Evolutionary conservation across 2,329 filamentous ascomycete species (phyloP).

Genomic region (Ascomycota sp.): DNA sequence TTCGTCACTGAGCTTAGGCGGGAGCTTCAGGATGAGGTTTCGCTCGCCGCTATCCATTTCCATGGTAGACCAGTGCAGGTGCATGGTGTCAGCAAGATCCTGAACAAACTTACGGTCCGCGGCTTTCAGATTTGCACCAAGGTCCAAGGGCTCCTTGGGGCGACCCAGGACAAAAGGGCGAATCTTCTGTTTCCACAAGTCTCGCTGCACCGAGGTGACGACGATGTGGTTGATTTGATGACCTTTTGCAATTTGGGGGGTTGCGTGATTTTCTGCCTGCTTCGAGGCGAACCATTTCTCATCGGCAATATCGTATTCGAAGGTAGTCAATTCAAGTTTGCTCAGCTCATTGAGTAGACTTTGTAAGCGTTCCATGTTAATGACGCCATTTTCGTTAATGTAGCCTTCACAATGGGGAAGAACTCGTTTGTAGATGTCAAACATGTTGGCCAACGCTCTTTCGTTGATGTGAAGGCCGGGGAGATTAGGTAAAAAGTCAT

Average conservation of each 20-base stretch:
- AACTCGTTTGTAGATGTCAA: constrained; percentile 82
- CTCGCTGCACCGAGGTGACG: constrained; percentile 62
- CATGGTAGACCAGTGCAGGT: constrained; percentile 35
- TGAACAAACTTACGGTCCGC: constrained; percentile 86
- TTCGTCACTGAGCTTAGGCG: constrained; percentile 31
- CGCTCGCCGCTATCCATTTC: constrained; percentile 35
- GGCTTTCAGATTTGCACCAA: constrained; percentile 54
- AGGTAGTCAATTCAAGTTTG: constrained; percentile 79
- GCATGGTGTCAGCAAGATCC: constrained; percentile 49
- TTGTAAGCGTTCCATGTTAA: constrained; percentile 65
- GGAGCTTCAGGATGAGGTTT: constrained; percentile 29
- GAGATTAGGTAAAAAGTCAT: constrained; percentile 94
- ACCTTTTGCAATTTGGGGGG: constrained; percentile 37
- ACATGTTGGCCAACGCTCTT: constrained; percentile 91
- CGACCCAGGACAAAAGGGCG: constrained; percentile 65
- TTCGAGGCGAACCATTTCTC: constrained; percentile 86
- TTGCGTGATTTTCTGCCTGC: constrained; percentile 43
- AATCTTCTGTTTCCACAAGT: constrained; percentile 59
- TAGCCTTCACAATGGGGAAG: constrained; percentile 78
- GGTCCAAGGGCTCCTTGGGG: constrained; percentile 43
- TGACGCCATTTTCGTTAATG: constrained; percentile 85
- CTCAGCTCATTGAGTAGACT: constrained; percentile 66
- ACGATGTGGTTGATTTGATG: constrained; percentile 39
- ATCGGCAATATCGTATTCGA: constrained; percentile 76
- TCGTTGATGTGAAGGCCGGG: constrained; percentile 97